phyloP scores from a whole-genome alignment of 2,329 filamentous ascomycete genomes.

The Colletotrichum tanaceti region DNA sequence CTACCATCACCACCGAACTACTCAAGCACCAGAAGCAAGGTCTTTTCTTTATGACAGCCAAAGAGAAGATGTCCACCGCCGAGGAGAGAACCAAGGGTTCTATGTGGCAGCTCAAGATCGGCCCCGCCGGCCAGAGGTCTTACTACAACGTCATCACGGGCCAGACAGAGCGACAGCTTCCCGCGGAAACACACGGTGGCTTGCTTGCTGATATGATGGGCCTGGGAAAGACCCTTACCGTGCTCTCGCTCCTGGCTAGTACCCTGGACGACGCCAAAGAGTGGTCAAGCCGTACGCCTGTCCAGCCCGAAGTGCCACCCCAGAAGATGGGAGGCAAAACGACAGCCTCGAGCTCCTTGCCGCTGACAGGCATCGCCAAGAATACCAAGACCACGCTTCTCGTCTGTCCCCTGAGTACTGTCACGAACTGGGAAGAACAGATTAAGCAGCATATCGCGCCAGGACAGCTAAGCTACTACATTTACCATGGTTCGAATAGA shows the following conservation, averaged over 20 bases:
- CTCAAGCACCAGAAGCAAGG: conserved; percentile 92
- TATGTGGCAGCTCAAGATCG: conserved; percentile 77
- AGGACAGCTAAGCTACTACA: conserved; percentile 75
- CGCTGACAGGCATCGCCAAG: conserved; percentile 63
- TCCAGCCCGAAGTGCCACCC: conserved; percentile 58
- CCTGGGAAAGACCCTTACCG: conserved; percentile 86
- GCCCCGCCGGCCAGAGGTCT: conserved; percentile 62
- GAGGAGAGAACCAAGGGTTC: conserved; percentile 74
- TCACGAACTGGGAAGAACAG: conserved; percentile 95
- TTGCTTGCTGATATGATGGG: conserved; percentile 91
- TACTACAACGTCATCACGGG: conserved; percentile 91
- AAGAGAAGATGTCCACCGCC: conserved; percentile 72
- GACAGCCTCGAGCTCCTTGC: conserved; percentile 55
- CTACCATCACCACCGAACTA: conserved; percentile 72
- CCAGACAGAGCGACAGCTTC: conserved; percentile 67
- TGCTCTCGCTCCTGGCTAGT: conserved; percentile 79
- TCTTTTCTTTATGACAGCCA: conserved; percentile 84
- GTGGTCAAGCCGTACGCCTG: conserved; percentile 69
- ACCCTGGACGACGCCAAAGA: conserved; percentile 70
- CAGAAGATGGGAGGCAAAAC: conserved; percentile 53
- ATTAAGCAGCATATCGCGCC: conserved; percentile 82
- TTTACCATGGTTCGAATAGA: conserved; percentile 87
- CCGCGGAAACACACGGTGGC: conserved; percentile 76
- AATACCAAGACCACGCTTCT: conserved; percentile 87
- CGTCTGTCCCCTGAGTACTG: conserved; percentile 88